phyloP scores from a whole-genome alignment of 306 rosid species.

The Medicago lupulina region DNA sequence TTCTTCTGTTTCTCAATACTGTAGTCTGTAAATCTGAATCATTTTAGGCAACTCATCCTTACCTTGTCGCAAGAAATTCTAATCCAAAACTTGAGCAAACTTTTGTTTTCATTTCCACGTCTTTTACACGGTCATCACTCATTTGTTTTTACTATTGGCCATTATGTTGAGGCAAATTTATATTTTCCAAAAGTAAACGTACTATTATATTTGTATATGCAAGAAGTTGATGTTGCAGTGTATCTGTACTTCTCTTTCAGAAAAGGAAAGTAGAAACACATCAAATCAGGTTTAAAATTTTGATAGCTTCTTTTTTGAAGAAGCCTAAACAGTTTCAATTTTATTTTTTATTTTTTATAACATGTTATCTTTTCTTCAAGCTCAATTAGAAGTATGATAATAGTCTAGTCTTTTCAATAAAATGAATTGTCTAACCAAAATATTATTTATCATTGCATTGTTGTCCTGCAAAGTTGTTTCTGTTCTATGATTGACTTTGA shows the following conservation, averaged over 20 bases:
- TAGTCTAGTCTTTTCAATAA: slow-evolving; percentile 11
- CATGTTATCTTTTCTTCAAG: no score
- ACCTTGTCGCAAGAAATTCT: slow-evolving; percentile 24
- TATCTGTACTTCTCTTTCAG: not conserved
- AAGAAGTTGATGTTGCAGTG: slow-evolving; percentile 12
- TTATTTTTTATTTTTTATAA: no score
- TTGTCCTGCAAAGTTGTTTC: slow-evolving; percentile 9
- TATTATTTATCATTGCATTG: slow-evolving; percentile 30
- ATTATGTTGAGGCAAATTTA: slow-evolving; percentile 20
- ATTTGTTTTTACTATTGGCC: not conserved
- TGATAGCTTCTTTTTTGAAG: not conserved
- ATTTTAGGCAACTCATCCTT: slow-evolving; percentile 28
- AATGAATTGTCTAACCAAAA: slow-evolving; percentile 24
- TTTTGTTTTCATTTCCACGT: slow-evolving; percentile 12
- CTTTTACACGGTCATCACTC: slow-evolving; percentile 1
- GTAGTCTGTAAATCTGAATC: slow-evolving; percentile 4
- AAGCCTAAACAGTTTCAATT: slow-evolving; percentile 10
- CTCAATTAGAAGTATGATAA: not conserved
- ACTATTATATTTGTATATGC: not conserved
- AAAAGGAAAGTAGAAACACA: not conserved
- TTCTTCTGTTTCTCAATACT: slow-evolving; percentile 13
- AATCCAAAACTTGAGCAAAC: slow-evolving; percentile 13
- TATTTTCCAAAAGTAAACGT: slow-evolving; percentile 10
- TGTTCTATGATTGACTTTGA: slow-evolving; percentile 40
- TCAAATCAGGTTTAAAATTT: not conserved